phyloP scores from a whole-genome alignment of 352 stramenopile genomes.

The Globisporangium emineosum region DNA sequence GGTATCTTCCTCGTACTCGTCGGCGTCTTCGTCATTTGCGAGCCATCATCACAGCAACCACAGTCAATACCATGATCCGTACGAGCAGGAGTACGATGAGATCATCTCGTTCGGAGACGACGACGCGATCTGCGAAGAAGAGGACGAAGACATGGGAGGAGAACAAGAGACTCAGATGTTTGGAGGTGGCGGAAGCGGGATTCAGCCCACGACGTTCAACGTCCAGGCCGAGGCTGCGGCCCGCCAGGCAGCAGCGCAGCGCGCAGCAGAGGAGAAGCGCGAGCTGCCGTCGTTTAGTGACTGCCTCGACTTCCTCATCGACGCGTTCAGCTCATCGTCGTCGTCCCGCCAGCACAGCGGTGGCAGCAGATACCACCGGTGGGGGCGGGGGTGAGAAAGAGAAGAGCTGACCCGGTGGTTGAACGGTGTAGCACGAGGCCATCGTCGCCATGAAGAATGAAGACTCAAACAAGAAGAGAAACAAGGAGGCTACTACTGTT shows the following conservation, averaged over 20 bases:
- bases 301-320: constrained; percentile 19
- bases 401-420: neutral
- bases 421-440: neutral
- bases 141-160: neutral
- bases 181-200: neutral
- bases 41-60: neutral
- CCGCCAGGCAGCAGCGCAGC: neutral
- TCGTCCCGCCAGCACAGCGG: constrained; percentile 4
- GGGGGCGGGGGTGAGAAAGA: constrained; percentile 14
- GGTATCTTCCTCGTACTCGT: neutral
- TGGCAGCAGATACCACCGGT: neutral
- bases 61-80: neutral
- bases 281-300: constrained; percentile 18
- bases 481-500: neutral
- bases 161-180: neutral
- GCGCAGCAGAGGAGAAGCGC: neutral
- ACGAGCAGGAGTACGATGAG: constrained; percentile 11
- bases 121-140: constrained; percentile 8
- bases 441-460: neutral
- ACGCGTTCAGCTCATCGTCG: constrained; percentile 11
- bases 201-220: constrained; percentile 5
- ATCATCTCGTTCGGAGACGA: constrained; percentile 14
- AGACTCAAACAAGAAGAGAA: neutral
- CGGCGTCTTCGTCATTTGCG: neutral
- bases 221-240: constrained; percentile 9